These are phyloP conservation scores for Lipomyces orientalis DNA, from an alignment of 805 yeast genomes.

Conservation along the genomic window DNA sequence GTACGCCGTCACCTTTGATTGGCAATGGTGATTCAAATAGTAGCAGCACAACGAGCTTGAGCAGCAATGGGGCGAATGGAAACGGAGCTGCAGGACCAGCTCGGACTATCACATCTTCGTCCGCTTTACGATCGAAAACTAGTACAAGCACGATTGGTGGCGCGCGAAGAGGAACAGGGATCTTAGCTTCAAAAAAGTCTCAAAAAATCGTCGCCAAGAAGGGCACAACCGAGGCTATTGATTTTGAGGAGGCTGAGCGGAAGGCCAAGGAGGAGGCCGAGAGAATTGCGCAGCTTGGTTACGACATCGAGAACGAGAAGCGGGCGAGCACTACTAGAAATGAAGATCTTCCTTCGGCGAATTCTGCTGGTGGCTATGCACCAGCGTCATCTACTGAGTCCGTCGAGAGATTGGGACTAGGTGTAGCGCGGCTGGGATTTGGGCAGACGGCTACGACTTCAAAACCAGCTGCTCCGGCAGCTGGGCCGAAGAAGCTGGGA, in stretches of 20 bases:
- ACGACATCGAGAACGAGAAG: constrained; percentile 46
- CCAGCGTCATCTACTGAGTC: constrained; percentile 19
- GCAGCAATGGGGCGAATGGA: constrained; percentile 34
- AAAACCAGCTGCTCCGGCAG: constrained; percentile 45
- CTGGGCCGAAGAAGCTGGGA: constrained; percentile 42
- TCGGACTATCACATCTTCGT: constrained; percentile 57
- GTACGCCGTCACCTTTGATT: constrained; percentile 39
- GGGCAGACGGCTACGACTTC: constrained; percentile 78
- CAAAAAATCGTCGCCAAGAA: constrained; percentile 44
- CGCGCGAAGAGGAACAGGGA: constrained; percentile 36
- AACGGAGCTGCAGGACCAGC: constrained; percentile 39
- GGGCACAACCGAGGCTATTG: constrained; percentile 54
- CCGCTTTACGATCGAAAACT: constrained; percentile 34
- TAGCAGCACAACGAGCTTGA: constrained; percentile 1
- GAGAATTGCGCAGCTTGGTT: constrained; percentile 56
- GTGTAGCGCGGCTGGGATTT: constrained; percentile 78
- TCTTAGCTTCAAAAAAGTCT: constrained; percentile 46
- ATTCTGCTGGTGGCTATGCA: constrained; percentile 20
- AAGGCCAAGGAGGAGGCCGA: constrained; percentile 85
- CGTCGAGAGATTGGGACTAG: constrained; percentile 23
- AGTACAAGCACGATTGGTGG: constrained; percentile 26
- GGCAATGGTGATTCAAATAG: constrained; percentile 22
- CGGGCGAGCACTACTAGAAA: constrained; percentile 7
- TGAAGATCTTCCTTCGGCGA: background rate
- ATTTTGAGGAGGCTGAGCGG: constrained; percentile 70